A percentile compares a stretch with the other conserved stretches of the same genome.
These are phyloP conservation scores for Candida tallmaniae DNA, from an alignment of 805 yeast genomes.

Conservation along the genomic window DNA sequence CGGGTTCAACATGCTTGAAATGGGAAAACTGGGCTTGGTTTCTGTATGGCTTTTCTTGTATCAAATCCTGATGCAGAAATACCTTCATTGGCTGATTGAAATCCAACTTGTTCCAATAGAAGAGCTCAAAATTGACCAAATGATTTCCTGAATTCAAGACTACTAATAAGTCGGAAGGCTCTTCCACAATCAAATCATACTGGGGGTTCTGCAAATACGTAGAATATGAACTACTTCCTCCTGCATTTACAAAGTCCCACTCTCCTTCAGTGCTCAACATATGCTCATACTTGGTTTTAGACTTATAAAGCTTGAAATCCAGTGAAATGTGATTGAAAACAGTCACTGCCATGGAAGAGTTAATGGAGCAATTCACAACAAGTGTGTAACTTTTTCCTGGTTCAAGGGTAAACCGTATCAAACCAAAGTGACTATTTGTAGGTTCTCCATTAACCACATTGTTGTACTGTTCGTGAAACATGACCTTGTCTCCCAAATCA, in stretches of 20 bases:
- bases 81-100: slow-evolving; percentile 13
- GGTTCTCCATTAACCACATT: slow-evolving; percentile 16
- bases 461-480: slow-evolving; percentile 20
- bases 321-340: slow-evolving; percentile 24
- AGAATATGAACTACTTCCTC: slow-evolving; percentile 51
- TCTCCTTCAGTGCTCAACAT: slow-evolving; percentile 23
- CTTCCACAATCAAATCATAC: slow-evolving; percentile 24
- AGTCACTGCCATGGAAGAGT: slow-evolving; percentile 25
- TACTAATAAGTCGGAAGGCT: slow-evolving; percentile 15
- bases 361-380: slow-evolving; percentile 16
- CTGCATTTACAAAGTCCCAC: slow-evolving; percentile 45
- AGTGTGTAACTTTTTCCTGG: slow-evolving; percentile 25
- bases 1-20: slow-evolving; percentile 21
- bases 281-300: slow-evolving; percentile 21
- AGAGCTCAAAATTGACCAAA: slow-evolving; percentile 37
- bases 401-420: slow-evolving; percentile 23
- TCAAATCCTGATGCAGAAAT: slow-evolving; percentile 27
- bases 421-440: slow-evolving; percentile 35
- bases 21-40: slow-evolving; percentile 16
- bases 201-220: slow-evolving; percentile 55
- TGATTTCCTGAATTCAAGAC: slow-evolving; percentile 18
- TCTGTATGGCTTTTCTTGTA: slow-evolving; percentile 32
- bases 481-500: slow-evolving; percentile 24
- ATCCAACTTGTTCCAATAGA: slow-evolving; percentile 31
- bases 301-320: slow-evolving; percentile 20